Conservation (phyloP, 2,329 filamentous ascomycete species). For the Hypoxylon sp. region DNA sequence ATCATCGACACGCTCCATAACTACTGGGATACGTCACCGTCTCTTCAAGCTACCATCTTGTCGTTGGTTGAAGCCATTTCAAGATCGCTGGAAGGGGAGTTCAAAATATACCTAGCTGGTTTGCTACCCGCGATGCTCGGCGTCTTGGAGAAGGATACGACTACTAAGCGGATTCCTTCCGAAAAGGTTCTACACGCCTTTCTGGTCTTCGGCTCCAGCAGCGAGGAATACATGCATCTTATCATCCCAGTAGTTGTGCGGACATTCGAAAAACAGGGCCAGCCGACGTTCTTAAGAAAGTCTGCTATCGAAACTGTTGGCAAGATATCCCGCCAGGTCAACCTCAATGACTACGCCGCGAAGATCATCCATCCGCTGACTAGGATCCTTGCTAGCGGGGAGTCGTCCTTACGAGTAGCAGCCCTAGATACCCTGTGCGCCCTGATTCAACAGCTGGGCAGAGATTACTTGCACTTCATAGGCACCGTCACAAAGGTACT, state of each 20-base stretch:
- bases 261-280: slow-evolving; percentile 90
- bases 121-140: slow-evolving; percentile 94
- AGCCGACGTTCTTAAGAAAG: slow-evolving; percentile 84
- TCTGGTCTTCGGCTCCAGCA: slow-evolving; percentile 93
- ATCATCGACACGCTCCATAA: slow-evolving; percentile 90
- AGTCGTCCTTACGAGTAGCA: slow-evolving; percentile 80
- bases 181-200: slow-evolving; percentile 96
- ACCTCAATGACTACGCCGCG: slow-evolving; percentile 95
- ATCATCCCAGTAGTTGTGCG: slow-evolving; percentile 96
- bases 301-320: slow-evolving; percentile 95
- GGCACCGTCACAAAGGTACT: slow-evolving; percentile 92
- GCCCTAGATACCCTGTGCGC: slow-evolving; percentile 96
- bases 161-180: slow-evolving; percentile 82
- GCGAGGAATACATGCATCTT: slow-evolving; percentile 99
- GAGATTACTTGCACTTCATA: slow-evolving; percentile 95
- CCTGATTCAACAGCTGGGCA: slow-evolving; percentile 94
- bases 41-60: slow-evolving; percentile 91
- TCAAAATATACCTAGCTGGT: slow-evolving; percentile 94
- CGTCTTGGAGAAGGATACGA: slow-evolving; percentile 88
- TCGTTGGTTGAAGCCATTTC: slow-evolving; percentile 94
- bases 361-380: slow-evolving; percentile 96
- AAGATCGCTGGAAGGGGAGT: slow-evolving; percentile 94
- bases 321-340: slow-evolving; percentile 94
- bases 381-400: slow-evolving; percentile 81
- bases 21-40: slow-evolving; percentile 87